Conservation (phyloP, 371 early-diverging fungal genomes). For the Syncephalis fuscata region DNA sequence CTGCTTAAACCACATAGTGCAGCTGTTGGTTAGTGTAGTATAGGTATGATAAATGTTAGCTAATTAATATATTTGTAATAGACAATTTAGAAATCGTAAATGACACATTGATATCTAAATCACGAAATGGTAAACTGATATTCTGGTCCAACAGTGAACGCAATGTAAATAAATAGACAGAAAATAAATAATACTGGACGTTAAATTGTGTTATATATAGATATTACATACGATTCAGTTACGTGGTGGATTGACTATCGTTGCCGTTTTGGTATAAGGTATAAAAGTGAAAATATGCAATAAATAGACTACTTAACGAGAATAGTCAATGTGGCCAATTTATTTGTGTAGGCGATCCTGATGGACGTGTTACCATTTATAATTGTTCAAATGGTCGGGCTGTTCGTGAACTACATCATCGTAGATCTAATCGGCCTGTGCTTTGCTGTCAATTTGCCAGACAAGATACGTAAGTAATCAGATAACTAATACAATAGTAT, state of each 20-base stretch:
- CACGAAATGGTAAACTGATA: conserved; percentile 53
- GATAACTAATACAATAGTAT: neutral
- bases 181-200: conserved; percentile 34
- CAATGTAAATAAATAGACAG: conserved; percentile 22
- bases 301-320: neutral
- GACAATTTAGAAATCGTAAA: conserved; percentile 10
- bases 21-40: neutral
- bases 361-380: conserved; percentile 51
- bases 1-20: neutral
- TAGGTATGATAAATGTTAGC: neutral
- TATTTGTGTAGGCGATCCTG: conserved; percentile 54
- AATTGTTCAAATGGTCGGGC: conserved; percentile 40
- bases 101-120: conserved; percentile 46
- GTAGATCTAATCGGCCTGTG: conserved; percentile 59
- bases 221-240: neutral
- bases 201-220: conserved; percentile 21
- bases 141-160: conserved; percentile 42
- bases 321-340: conserved; percentile 40
- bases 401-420: conserved; percentile 49
- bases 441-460: conserved; percentile 59
- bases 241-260: neutral
- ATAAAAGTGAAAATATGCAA: no score
- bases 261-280: conserved; percentile 25
- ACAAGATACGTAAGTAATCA: conserved; percentile 42
- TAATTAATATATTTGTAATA: neutral